Evolutionary conservation across 768 basidiomycete genomes (phyloP).

Genomic region (Collybiopsis confluens): DNA sequence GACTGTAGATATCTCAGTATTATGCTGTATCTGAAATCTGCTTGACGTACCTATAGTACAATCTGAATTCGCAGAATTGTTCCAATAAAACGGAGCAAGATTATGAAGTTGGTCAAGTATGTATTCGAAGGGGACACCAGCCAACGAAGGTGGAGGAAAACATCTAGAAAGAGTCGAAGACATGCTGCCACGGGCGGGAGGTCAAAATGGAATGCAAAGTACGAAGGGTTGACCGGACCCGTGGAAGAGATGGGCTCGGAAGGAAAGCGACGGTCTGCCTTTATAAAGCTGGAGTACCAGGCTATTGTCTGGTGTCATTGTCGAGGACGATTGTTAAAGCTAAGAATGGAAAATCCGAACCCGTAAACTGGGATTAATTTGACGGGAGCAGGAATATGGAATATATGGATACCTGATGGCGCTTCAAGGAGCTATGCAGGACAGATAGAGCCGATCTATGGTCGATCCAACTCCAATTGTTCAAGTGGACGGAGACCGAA

Average conservation of each 20-base stretch:
- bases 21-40: neutral
- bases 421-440: neutral
- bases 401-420: neutral
- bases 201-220: conserved; percentile 20
- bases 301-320: neutral
- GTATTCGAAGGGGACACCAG: conserved; percentile 67
- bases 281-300: no score
- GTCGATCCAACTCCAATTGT: conserved; percentile 29
- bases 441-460: neutral
- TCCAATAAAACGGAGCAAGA: conserved; percentile 69
- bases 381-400: conserved; percentile 10
- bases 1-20: conserved; percentile 27
- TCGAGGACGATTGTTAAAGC: conserved; percentile 14
- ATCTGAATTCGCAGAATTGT: conserved; percentile 70
- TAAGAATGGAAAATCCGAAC: conserved; percentile 29
- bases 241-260: conserved; percentile 30
- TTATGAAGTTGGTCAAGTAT: conserved; percentile 65
- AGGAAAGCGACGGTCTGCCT: conserved; percentile 21
- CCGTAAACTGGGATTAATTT: conserved; percentile 18
- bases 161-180: conserved; percentile 49
- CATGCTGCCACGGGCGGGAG: neutral
- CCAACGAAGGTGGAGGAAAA: conserved; percentile 61
- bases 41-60: conserved; percentile 60
- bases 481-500: conserved; percentile 22
- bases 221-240: conserved; percentile 35